These are phyloP conservation scores for Penicillium sp. DNA, from an alignment of 2,329 filamentous ascomycete species.

Conservation along the genomic window DNA sequence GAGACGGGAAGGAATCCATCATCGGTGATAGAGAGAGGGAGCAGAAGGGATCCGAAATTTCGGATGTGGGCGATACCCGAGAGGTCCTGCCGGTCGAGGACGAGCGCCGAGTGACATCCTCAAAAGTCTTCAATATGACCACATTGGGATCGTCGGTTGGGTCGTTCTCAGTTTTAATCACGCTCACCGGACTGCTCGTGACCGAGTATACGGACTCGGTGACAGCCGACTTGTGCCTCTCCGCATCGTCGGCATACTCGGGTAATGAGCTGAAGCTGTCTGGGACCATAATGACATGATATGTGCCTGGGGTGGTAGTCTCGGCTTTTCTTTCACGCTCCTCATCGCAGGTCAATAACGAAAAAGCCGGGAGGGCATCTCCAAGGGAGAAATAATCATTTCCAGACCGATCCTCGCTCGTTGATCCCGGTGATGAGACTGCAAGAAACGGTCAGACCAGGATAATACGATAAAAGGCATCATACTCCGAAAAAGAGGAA, in stretches of 20 bases:
- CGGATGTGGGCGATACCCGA: slow-evolving; percentile 42
- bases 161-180: slow-evolving; percentile 27
- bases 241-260: slow-evolving; percentile 51
- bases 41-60: slow-evolving; percentile 34
- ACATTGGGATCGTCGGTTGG: slow-evolving; percentile 50
- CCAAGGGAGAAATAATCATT: slow-evolving; percentile 35
- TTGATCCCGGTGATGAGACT: slow-evolving; percentile 37
- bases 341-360: slow-evolving; percentile 58
- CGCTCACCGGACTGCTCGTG: slow-evolving; percentile 35
- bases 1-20: slow-evolving; percentile 30
- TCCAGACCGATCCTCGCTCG: slow-evolving; percentile 31
- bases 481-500: neutral
- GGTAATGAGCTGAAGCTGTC: slow-evolving; percentile 57
- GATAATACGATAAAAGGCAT: slow-evolving; percentile 3
- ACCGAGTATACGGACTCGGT: slow-evolving; percentile 31
- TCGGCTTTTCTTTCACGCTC: slow-evolving; percentile 62
- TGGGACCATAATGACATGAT: slow-evolving; percentile 59
- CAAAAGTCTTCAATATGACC: slow-evolving; percentile 56
- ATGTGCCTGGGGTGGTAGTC: slow-evolving; percentile 56
- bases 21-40: slow-evolving; percentile 33
- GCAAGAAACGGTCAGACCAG: slow-evolving; percentile 19
- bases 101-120: slow-evolving; percentile 47
- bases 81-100: slow-evolving; percentile 37
- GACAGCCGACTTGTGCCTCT: slow-evolving; percentile 31
- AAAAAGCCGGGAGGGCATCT: slow-evolving; percentile 59